Conservation (phyloP, 768 basidiomycete species). For the Tricholoma flavovirens region DNA sequence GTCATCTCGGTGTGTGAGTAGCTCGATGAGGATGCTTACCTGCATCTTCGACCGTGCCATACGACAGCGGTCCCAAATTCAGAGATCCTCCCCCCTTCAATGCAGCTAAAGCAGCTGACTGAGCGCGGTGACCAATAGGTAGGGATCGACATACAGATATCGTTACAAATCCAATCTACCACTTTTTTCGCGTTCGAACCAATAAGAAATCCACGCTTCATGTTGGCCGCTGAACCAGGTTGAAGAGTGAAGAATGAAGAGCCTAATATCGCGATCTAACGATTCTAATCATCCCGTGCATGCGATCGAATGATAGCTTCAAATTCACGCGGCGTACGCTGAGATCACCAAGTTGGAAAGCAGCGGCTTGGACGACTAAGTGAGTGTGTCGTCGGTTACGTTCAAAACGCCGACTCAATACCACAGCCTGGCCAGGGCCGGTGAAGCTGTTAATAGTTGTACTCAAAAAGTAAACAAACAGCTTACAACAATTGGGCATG, state of each 20-base stretch:
- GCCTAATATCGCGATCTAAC: background rate
- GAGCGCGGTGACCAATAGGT: background rate
- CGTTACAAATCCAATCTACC: background rate
- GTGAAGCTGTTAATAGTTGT: too few species aligned
- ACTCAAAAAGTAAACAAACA: background rate
- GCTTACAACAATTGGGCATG: background rate
- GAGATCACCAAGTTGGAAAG: too few species aligned
- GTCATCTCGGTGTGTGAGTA: background rate
- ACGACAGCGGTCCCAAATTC: background rate
- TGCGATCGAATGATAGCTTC: background rate
- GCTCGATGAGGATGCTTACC: background rate
- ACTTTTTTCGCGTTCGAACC: conserved; percentile 1
- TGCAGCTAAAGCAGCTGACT: background rate
- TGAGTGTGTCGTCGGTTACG: too few species aligned
- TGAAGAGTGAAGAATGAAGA: background rate
- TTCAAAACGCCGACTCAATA: too few species aligned
- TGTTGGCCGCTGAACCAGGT: background rate
- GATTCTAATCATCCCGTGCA: background rate
- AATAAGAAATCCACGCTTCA: conserved; percentile 2
- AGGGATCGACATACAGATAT: background rate
- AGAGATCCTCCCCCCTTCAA: background rate
- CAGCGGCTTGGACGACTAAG: too few species aligned
- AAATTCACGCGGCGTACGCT: background rate
- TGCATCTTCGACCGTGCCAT: background rate
- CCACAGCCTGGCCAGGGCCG: too few species aligned